Base-by-base conservation (phyloP, 768 basidiomycete genomes). In the Strobilomyces confusus region DNA sequence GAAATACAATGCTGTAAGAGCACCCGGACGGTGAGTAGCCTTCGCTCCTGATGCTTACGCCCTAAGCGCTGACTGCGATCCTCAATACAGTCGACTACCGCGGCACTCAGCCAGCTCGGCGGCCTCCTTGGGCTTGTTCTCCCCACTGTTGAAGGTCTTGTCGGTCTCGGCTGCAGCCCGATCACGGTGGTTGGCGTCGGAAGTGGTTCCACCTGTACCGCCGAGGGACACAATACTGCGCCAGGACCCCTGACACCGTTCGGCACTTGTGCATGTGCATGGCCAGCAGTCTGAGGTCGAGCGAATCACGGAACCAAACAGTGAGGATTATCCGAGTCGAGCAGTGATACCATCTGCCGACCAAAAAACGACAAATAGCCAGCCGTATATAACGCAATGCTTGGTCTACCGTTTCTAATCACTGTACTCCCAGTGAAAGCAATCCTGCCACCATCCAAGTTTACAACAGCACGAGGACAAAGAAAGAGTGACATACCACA, bases 371-470 rank as follows among this genome's bases (percentile, higher is more conserved):
- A 29, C 32, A 17, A 37, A 20, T 3, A 54, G 20, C 13, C 11
- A 9, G 9, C 30, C 20, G 23, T 26, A 36, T 19, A 33, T 40
- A 26, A 13, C 11, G 5, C 26, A 33, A 22, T 6, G 1, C 32
- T 12, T 9, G 22, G 25, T 47, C 56, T 56, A 60, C 15, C 54
- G 11, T 12, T 58, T 58, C 56, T 55, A 79, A 53, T 77, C 66
- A 6, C 78, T 84, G 63, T 73, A 88, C 52, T 87, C 82, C 87
- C 87, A 89, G 58, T 74, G 81, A 57, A 76, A 87, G 63, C 87
- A 89, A 58, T 89, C 87, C 86, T 88, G 44, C 19, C 32, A 26
- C 23, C 20, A 38, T 29, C 12, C 11, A 55, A 15, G 29, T n/a
- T n/a, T 19, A 43, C 15, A 11, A 42, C 25, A n/a, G 44, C 23